Conservation (phyloP, 345 rosid species). For the Acer campestre region DNA sequence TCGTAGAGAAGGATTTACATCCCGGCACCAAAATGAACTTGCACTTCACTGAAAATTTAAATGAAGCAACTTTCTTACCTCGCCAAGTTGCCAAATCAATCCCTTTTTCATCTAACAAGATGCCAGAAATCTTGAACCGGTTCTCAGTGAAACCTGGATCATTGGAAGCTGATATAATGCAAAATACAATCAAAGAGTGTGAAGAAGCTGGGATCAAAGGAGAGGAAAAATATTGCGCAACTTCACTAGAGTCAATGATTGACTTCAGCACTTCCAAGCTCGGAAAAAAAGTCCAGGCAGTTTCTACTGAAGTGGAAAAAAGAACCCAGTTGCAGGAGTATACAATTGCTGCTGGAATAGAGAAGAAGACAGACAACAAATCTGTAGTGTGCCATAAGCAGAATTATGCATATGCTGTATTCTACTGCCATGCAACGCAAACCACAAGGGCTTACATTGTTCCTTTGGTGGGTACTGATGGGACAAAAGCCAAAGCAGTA, state of each 20-base stretch:
- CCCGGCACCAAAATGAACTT: constrained; percentile 57
- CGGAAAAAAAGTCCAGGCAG: constrained; percentile 50
- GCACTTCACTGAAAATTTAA: constrained; percentile 50
- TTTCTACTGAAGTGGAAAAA: constrained; percentile 66
- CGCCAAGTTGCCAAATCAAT: constrained; percentile 58
- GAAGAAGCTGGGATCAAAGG: constrained; percentile 63
- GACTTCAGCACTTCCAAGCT: constrained; percentile 73
- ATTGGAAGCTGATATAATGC: constrained; percentile 61
- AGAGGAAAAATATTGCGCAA: constrained; percentile 79
- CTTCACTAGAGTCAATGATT: constrained; percentile 83
- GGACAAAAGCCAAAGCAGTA: constrained; percentile 60
- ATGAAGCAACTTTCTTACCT: constrained; percentile 60
- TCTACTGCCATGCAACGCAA: constrained; percentile 73
- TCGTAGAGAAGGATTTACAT: constrained; percentile 78
- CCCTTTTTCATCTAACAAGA: constrained; percentile 66
- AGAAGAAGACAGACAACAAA: constrained; percentile 44
- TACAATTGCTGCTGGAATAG: constrained; percentile 38
- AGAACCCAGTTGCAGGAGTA: constrained; percentile 48
- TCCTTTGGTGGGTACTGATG: constrained; percentile 64
- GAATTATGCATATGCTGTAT: constrained; percentile 72
- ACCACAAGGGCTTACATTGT: constrained; percentile 56
- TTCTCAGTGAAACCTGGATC: constrained; percentile 66
- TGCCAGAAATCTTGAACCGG: constrained; percentile 49
- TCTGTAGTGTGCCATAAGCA: constrained; percentile 84
- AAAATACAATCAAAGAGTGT: constrained; percentile 67